Evolutionary conservation across 2,329 filamentous ascomycete genomes (phyloP).

Genomic region (Aspergillus quadrilineatus): DNA sequence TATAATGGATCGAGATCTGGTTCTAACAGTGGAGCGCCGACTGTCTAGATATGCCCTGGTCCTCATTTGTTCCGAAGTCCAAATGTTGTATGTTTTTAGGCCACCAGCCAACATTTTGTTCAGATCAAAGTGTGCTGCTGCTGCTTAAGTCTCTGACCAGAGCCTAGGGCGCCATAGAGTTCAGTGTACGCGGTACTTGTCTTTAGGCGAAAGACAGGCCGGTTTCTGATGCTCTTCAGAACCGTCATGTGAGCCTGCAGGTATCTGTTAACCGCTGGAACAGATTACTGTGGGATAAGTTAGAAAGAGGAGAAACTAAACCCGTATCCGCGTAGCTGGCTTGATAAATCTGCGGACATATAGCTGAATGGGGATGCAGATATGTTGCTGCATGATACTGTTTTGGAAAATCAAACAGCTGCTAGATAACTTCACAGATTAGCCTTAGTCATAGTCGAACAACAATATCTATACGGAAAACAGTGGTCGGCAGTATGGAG

Average conservation of each 20-base stretch:
- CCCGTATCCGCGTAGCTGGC: background rate
- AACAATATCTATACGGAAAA: no score
- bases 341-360: background rate
- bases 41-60: background rate
- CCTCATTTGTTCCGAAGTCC: background rate
- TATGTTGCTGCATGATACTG: background rate
- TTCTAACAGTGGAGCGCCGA: background rate
- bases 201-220: background rate
- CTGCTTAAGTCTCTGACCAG: background rate
- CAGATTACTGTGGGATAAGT: background rate
- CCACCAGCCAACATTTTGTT: background rate
- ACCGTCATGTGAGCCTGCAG: background rate
- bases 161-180: background rate
- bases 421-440: no score
- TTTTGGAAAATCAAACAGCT: background rate
- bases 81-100: background rate
- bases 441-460: no score
- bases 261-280: background rate
- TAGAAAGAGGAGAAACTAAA: background rate
- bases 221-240: background rate
- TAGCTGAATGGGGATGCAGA: background rate
- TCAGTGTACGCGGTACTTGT: background rate
- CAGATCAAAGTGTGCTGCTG: background rate
- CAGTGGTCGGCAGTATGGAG: no score
- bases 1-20: background rate